Conservation (phyloP, 2,329 filamentous ascomycete genomes). For the Alternaria brassicicola region DNA sequence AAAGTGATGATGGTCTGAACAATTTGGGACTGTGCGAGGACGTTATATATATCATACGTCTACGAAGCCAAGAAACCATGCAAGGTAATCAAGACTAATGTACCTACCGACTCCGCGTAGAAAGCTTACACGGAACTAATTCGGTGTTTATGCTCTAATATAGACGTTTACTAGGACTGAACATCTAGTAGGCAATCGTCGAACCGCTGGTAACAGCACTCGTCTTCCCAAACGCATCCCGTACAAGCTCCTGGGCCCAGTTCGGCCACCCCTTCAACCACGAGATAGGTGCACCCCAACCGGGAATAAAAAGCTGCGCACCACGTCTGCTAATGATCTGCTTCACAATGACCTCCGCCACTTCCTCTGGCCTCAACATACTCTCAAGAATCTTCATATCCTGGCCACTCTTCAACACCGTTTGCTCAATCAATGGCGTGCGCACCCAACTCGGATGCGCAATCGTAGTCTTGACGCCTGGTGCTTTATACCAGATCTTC, state of each 20-base stretch:
- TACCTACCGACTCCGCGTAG: not conserved
- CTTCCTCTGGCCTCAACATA: constrained; percentile 38
- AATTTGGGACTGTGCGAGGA: not conserved
- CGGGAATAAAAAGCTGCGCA: constrained; percentile 42
- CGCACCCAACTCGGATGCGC: constrained; percentile 47
- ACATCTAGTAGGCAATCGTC: constrained; percentile 3
- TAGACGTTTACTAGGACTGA: not conserved
- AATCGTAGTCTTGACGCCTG: constrained; percentile 20
- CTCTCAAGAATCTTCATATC: constrained; percentile 26
- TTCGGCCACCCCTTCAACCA: constrained; percentile 4
- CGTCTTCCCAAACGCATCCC: constrained; percentile 5
- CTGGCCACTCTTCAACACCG: constrained; percentile 34
- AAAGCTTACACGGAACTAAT: not conserved
- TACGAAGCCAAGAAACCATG: not conserved
- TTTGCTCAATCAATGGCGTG: constrained; percentile 39
- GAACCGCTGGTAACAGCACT: constrained; percentile 7
- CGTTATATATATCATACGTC: not conserved
- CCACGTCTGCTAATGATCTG: constrained; percentile 45
- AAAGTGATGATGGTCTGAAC: not conserved
- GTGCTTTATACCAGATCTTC: constrained; percentile 40
- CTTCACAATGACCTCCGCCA: constrained; percentile 46
- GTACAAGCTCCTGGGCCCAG: constrained; percentile 5
- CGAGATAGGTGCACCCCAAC: not conserved
- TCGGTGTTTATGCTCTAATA: not conserved
- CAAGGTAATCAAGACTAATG: not conserved